phyloP scores from a whole-genome alignment of 2,329 filamentous ascomycete genomes.

The Cytospora schulzeri region DNA sequence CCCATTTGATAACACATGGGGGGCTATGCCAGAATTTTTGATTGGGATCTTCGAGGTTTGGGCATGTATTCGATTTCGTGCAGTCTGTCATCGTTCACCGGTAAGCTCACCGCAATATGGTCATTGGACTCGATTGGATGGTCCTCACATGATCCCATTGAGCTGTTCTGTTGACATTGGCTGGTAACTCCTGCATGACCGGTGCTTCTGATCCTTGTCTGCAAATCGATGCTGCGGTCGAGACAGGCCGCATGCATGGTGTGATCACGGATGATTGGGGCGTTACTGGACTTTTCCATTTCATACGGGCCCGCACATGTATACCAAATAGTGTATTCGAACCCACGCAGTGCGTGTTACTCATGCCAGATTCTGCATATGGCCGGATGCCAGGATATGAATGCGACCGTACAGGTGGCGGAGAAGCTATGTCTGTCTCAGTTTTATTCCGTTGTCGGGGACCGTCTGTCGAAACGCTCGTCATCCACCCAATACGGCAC shows the following conservation, averaged over 20 bases:
- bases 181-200: neutral
- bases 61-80: neutral
- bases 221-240: neutral
- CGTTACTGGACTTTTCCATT: neutral
- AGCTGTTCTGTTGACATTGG: neutral
- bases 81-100: neutral
- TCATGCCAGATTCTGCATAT: neutral
- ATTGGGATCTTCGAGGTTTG: neutral
- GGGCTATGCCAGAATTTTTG: neutral
- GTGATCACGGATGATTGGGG: neutral
- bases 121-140: neutral
- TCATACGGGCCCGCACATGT: neutral
- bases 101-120: neutral
- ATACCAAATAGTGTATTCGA: neutral
- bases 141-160: neutral
- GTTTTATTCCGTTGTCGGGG: neutral
- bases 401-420: neutral
- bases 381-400: neutral
- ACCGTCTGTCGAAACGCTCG: neutral
- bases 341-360: neutral
- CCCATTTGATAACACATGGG: neutral
- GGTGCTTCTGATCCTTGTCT: neutral
- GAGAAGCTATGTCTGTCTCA: neutral
- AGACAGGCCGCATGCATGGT: neutral
- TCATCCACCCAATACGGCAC: neutral